Percentiles rank a stretch among this genome's conserved stretches.
Conservation (phyloP, 257 asterid species). For the Solanum chiquidenum region DNA sequence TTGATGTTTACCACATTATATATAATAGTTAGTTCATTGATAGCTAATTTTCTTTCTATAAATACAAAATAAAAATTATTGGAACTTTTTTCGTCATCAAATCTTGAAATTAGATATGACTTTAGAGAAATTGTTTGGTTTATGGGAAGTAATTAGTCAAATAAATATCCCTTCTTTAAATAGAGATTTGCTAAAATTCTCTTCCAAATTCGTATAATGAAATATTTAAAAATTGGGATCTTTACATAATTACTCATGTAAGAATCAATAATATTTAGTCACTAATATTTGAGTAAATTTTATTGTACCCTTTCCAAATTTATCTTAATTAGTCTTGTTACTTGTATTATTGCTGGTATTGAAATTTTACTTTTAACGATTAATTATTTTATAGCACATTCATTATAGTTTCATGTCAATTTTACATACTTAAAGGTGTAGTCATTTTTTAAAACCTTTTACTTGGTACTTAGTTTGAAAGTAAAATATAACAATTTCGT, state of each 20-base stretch:
- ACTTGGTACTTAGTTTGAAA: not conserved
- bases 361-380: not conserved
- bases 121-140: not conserved
- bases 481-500: not conserved
- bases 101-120: not conserved
- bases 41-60: not conserved
- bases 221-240: not conserved
- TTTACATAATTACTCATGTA: not conserved
- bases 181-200: not conserved
- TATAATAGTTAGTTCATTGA: not conserved
- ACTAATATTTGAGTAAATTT: not conserved
- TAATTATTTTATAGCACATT: not conserved
- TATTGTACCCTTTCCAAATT: not conserved
- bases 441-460: not conserved
- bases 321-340: not conserved
- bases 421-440: not conserved
- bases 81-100: not conserved
- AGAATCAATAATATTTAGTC: not conserved
- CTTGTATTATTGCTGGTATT: not conserved
- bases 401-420: not conserved
- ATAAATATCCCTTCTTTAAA: not conserved
- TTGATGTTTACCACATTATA: not conserved
- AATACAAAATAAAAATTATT: not conserved
- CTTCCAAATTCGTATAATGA: not conserved
- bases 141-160: not conserved